A percentile compares a stretch with the other conserved stretches of the same genome.
Conservation (phyloP, 768 basidiomycete species). For the Leucosporidium creatinivorum region DNA sequence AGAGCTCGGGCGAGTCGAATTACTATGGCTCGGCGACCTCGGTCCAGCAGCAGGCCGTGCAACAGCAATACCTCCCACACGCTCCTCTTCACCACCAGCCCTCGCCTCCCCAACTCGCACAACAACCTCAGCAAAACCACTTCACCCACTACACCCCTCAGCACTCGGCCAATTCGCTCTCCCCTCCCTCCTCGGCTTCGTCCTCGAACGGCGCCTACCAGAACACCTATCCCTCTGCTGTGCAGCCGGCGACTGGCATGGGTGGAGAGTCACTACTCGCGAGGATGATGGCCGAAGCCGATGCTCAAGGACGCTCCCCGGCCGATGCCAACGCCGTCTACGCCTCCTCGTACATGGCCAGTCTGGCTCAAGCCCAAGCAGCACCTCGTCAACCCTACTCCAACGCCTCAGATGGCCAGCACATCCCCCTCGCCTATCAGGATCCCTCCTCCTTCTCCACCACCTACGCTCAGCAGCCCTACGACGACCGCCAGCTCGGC, state of each 20-base stretch:
- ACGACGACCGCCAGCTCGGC: not conserved
- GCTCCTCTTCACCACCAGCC: not conserved
- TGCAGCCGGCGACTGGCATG: not conserved
- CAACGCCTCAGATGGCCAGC: not conserved
- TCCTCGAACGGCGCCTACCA: not conserved
- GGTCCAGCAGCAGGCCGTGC: not conserved
- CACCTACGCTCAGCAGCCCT: not conserved
- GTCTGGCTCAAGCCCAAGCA: not conserved
- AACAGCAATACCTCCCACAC: not conserved
- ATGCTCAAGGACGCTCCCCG: not conserved
- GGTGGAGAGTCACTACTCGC: not conserved
- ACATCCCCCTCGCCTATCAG: too few relatives aligned
- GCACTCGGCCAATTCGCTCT: not conserved
- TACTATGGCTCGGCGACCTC: not conserved
- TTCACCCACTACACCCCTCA: not conserved
- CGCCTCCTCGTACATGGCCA: constrained; percentile 1
- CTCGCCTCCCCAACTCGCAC: not conserved
- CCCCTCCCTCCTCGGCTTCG: constrained; percentile 3
- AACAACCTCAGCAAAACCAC: not conserved
- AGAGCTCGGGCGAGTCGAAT: not conserved
- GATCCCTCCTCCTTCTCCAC: not conserved
- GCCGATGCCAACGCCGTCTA: not conserved
- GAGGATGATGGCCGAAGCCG: not conserved
- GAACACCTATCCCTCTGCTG: not conserved
- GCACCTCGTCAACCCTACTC: not conserved